These are phyloP conservation scores for Penicillium arizonense DNA, from an alignment of 495 filamentous ascomycete genomes.

Conservation along the genomic window DNA sequence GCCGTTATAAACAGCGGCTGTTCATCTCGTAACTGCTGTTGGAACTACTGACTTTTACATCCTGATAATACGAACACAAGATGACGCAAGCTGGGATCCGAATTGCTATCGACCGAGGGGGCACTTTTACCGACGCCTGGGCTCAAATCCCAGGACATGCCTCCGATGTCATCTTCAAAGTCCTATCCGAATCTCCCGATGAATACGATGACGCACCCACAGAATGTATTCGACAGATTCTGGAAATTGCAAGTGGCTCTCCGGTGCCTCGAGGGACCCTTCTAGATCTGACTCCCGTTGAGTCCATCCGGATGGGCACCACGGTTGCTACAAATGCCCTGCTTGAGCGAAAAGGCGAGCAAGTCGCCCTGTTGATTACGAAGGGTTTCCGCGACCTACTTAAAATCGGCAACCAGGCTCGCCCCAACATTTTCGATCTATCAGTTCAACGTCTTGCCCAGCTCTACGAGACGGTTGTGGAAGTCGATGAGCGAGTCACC, in stretches of 20 bases:
- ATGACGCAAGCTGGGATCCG: neutral
- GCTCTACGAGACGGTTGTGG: constrained; percentile 71
- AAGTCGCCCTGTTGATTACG: constrained; percentile 86
- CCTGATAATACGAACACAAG: too few relatives aligned
- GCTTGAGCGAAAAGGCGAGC: constrained; percentile 90
- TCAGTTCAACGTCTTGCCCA: constrained; percentile 77
- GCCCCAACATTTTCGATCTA: constrained; percentile 81
- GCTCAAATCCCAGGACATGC: constrained; percentile 57
- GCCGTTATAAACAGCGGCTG: too few relatives aligned
- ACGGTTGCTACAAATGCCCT: constrained; percentile 88
- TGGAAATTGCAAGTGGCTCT: constrained; percentile 73
- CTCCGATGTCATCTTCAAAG: constrained; percentile 66
- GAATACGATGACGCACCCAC: constrained; percentile 89
- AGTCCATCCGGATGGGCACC: constrained; percentile 85
- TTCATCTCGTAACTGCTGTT: too few relatives aligned
- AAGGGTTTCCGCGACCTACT: constrained; percentile 92
- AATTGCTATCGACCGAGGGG: constrained; percentile 55
- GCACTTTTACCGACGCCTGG: constrained; percentile 65
- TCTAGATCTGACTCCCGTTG: constrained; percentile 78
- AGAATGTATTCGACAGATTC: constrained; percentile 86
- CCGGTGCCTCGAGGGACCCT: constrained; percentile 78
- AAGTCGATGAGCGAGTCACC: constrained; percentile 74
- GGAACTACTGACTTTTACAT: too few relatives aligned
- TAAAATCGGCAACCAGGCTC: constrained; percentile 82
- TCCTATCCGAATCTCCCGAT: constrained; percentile 81